These are phyloP conservation scores for Globisporangium ultimum DNA, from an alignment of 352 stramenopile species.

Conservation along the genomic window DNA sequence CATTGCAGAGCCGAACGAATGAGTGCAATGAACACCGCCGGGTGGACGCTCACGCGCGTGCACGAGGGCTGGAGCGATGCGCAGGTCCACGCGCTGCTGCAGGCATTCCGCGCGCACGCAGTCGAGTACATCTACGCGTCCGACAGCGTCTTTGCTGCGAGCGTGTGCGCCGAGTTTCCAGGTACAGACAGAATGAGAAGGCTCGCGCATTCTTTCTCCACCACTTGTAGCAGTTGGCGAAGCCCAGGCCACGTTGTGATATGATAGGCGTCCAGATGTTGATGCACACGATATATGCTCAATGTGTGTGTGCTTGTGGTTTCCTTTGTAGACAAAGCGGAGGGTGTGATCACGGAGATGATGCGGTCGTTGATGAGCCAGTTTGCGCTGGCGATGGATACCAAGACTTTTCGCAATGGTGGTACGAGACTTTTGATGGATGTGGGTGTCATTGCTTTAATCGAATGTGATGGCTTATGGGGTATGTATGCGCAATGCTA, in stretches of 20 bases:
- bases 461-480: background rate
- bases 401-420: slow-evolving; percentile 64
- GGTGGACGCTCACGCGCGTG: slow-evolving; percentile 25
- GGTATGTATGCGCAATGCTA: background rate
- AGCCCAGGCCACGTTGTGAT: background rate
- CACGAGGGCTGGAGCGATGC: slow-evolving; percentile 43
- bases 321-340: slow-evolving; percentile 28
- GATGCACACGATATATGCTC: background rate
- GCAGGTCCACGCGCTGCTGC: slow-evolving; percentile 49
- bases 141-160: slow-evolving; percentile 36
- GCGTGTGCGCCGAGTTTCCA: slow-evolving; percentile 35
- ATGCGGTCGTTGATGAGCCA: slow-evolving; percentile 52
- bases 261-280: background rate
- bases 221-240: slow-evolving; percentile 1
- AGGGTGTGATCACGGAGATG: slow-evolving; percentile 37
- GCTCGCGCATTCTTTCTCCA: background rate
- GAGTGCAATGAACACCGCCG: background rate
- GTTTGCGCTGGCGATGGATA: slow-evolving; percentile 58
- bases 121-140: slow-evolving; percentile 62
- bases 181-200: slow-evolving; percentile 13
- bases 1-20: background rate
- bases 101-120: slow-evolving; percentile 45
- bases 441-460: background rate
- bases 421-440: slow-evolving; percentile 20
- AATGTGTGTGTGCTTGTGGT: background rate